Base-by-base conservation (phyloP, 805 yeast genomes). In the Pichia ethanolica region DNA sequence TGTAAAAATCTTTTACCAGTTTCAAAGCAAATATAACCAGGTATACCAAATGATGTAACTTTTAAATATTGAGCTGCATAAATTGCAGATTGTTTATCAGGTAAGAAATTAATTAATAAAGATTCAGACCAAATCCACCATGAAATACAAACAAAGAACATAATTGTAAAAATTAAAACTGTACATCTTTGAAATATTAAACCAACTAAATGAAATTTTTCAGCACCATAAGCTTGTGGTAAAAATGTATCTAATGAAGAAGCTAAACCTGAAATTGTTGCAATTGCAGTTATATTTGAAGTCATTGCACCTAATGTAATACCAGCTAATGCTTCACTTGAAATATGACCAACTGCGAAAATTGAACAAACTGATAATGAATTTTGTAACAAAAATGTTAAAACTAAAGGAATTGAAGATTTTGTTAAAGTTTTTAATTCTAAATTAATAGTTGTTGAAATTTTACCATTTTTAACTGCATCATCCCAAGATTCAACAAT, bases 191-290 rank as follows among this genome's bases (percentile, higher is more conserved):
- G 75, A 56, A 82, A 78, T 50, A 84, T 79, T 25, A 83, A 65
- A 0, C 93, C 93, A 25, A 86, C 91, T 50, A 75, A 59, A 54
- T 75, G 76, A 60, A 70, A 77, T 56, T 83, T 84, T 46, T 75
- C 74, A 32, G 87, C 77, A 25, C 93, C 91, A 59, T 71, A 84
- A 1, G 90, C 84, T 64, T 86, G 91, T 2, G 90, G 85, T 62
- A 90, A 79, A 35, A 86, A 71, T 0, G 91, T 86, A 59, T 85
- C 91, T 47, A 86, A 71, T 50, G 89, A 80, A 0, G 93, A 84
- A n/a, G 89, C 80, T 3, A 84, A 74, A 11, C 91, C 93, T 56
- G 84, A 86, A 55, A 86, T 81, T 10, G 84, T 74, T 36, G 89
- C 86, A 53, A 83, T 77, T 1, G 88, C 90, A 4, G 85, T 74